Evolutionary conservation across 345 rosid genomes (phyloP).

Genomic region (Microthlaspi erraticum): DNA sequence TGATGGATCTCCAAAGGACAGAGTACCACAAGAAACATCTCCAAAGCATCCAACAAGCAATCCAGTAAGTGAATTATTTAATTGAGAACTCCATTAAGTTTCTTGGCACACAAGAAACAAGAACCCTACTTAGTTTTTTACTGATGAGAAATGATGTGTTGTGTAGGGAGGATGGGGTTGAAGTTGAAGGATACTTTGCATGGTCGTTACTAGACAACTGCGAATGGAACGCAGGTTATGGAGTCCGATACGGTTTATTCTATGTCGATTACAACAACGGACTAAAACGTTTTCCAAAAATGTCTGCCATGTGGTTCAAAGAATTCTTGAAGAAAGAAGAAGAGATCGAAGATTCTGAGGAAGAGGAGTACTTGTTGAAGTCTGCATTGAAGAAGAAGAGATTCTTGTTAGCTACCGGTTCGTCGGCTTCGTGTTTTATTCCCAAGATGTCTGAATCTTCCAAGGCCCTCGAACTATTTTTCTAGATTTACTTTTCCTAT

Average conservation of each 20-base stretch:
- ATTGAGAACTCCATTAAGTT: not conserved
- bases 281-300: slow-evolving; percentile 62
- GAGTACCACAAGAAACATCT: slow-evolving; percentile 51
- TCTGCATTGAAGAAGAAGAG: slow-evolving; percentile 36
- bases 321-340: slow-evolving; percentile 53
- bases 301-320: slow-evolving; percentile 70
- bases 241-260: slow-evolving; percentile 54
- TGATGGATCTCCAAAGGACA: slow-evolving; percentile 47
- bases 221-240: slow-evolving; percentile 65
- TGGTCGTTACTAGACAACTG: slow-evolving; percentile 77
- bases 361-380: slow-evolving; percentile 38
- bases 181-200: slow-evolving; percentile 59
- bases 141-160: slow-evolving; percentile 18
- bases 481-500: slow-evolving; percentile 17
- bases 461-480: slow-evolving; percentile 40
- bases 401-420: slow-evolving; percentile 38
- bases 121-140: not conserved
- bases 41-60: slow-evolving; percentile 46
- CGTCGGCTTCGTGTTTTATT: slow-evolving; percentile 40
- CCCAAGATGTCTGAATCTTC: slow-evolving; percentile 48
- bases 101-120: slow-evolving; percentile 9
- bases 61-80: slow-evolving; percentile 30
- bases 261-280: slow-evolving; percentile 60
- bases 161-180: slow-evolving; percentile 52
- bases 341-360: slow-evolving; percentile 38